These are phyloP conservation scores for Closterium sp. DNA, from an alignment of 139 green algal genomes.

Conservation along the genomic window DNA sequence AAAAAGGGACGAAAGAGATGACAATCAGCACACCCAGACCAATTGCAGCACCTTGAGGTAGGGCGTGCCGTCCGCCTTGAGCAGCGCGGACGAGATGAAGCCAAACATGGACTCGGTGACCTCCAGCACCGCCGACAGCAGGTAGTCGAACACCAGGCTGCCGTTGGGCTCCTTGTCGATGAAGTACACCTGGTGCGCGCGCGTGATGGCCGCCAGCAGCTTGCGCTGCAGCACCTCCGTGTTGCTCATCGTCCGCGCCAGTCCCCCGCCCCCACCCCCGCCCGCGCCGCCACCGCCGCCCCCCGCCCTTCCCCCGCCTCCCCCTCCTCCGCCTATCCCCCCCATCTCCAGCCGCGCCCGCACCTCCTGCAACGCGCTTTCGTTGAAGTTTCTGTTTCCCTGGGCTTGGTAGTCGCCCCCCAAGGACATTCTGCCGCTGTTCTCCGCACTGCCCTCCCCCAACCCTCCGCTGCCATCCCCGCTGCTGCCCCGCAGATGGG, in stretches of 20 bases:
- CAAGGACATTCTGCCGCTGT: not conserved
- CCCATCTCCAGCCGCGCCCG: not conserved
- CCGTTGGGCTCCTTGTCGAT: not conserved
- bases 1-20: too few relatives aligned
- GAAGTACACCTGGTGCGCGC: constrained; percentile 1
- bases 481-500: not conserved
- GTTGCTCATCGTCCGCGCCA: not conserved
- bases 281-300: too few relatives aligned
- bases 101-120: constrained; percentile 1
- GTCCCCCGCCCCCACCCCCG: not conserved
- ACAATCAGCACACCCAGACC: too few relatives aligned
- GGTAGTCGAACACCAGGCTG: not conserved
- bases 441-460: not conserved
- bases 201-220: constrained; percentile 1
- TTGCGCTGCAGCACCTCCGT: not conserved
- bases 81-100: constrained; percentile 7
- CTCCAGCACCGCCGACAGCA: not conserved
- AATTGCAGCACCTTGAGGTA: constrained; percentile 20
- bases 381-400: not conserved
- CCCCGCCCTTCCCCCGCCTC: not conserved
- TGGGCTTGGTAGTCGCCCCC: not conserved
- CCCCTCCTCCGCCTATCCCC: not conserved
- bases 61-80: not conserved
- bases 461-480: too few relatives aligned
- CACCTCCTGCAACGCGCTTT: not conserved